Percentiles rank a stretch among this genome's conserved stretches.
phyloP scores from a whole-genome alignment of 352 stramenopile genomes.

The Phytophthora pinifolia region DNA sequence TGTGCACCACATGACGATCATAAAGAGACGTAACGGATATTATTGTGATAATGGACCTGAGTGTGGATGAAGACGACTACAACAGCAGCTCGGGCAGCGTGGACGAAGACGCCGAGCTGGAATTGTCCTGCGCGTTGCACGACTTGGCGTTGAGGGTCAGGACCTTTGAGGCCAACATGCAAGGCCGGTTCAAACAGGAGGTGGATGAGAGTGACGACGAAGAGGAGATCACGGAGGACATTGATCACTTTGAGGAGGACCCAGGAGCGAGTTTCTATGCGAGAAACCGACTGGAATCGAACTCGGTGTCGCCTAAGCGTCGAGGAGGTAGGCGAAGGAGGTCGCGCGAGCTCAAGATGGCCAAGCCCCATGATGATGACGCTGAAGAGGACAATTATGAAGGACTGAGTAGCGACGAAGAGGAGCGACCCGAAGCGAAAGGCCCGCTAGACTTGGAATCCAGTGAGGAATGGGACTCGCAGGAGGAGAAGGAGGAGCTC shows the following conservation, averaged over 20 bases:
- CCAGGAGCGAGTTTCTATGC: constrained; percentile 1
- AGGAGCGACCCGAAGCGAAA: constrained; percentile 27
- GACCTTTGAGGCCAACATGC: constrained; percentile 74
- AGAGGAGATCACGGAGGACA: constrained; percentile 71
- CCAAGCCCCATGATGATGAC: constrained; percentile 40
- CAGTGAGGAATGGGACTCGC: constrained; percentile 47
- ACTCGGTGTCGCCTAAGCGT: constrained; percentile 37
- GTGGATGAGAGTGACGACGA: constrained; percentile 35
- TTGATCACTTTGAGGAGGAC: constrained; percentile 48
- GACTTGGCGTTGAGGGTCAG: constrained; percentile 67
- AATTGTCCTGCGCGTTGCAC: constrained; percentile 74
- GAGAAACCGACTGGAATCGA: constrained; percentile 10
- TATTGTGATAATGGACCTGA: constrained; percentile 17
- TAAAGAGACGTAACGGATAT: constrained; percentile 18
- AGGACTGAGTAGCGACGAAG: constrained; percentile 19
- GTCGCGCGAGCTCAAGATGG: constrained; percentile 18
- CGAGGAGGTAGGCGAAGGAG: constrained; percentile 13
- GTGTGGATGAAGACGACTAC: constrained; percentile 44
- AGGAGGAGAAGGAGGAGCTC: constrained; percentile 59
- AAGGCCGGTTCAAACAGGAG: constrained; percentile 40
- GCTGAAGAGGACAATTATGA: constrained; percentile 26
- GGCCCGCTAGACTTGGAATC: constrained; percentile 1
- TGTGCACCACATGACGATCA: constrained; percentile 30
- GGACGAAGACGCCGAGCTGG: constrained; percentile 72
- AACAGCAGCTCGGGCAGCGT: constrained; percentile 61